These are phyloP conservation scores for Zoysia matrella DNA, from an alignment of 202 grass and related monocot species.

Conservation along the genomic window DNA sequence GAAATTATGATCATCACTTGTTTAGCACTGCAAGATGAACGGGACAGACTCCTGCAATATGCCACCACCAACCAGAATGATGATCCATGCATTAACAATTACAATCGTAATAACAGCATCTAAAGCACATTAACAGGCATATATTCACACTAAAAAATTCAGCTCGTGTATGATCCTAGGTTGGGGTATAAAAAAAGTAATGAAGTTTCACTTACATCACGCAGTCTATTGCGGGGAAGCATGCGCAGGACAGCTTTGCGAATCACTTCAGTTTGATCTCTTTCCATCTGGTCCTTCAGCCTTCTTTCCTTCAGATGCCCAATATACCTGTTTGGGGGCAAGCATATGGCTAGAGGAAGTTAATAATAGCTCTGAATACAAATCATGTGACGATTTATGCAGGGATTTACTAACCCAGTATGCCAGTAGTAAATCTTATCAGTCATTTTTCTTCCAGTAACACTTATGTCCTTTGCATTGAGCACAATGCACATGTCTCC, in stretches of 20 bases:
- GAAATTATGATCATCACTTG: not conserved
- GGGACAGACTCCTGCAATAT: no score
- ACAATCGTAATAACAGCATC: not conserved
- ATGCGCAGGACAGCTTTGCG: slow-evolving; percentile 88
- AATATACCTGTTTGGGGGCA: slow-evolving; percentile 61
- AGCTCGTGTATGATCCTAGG: not conserved
- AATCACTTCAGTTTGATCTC: slow-evolving; percentile 94
- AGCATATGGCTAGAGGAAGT: not conserved
- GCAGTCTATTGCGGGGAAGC: slow-evolving; percentile 91
- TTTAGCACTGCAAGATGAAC: slow-evolving; percentile 9
- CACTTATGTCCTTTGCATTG: slow-evolving; percentile 87
- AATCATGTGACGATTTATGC: not conserved
- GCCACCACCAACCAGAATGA: no score
- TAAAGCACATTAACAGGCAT: not conserved
- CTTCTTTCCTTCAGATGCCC: slow-evolving; percentile 91
- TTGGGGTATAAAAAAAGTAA: slow-evolving; percentile 11
- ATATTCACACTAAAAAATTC: not conserved
- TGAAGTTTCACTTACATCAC: slow-evolving; percentile 75
- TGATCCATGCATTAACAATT: not conserved
- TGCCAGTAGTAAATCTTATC: slow-evolving; percentile 96
- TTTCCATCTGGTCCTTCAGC: slow-evolving; percentile 92
- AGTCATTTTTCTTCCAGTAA: slow-evolving; percentile 95
- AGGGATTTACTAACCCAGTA: slow-evolving; percentile 70
- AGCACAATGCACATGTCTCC: slow-evolving; percentile 96
- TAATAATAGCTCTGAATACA: slow-evolving; percentile 8